Conservation (phyloP, 768 basidiomycete genomes). For the Lyophyllum semitale region DNA sequence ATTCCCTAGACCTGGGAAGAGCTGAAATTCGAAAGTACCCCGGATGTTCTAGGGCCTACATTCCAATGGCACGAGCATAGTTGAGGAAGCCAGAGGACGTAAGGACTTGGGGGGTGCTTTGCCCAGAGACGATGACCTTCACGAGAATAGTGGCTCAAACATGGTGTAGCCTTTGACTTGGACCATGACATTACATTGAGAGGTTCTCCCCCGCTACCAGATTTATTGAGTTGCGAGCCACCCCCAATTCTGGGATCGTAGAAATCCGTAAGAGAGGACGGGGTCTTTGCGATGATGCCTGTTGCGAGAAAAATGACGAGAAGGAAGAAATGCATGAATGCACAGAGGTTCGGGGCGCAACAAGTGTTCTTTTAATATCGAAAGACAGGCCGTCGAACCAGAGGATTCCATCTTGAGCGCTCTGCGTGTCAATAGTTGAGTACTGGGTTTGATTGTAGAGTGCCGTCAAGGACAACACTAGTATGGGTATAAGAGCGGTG, state of each 20-base stretch:
- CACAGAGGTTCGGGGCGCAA: neutral
- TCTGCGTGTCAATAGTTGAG: too few species aligned
- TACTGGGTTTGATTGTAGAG: too few species aligned
- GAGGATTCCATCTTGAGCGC: neutral
- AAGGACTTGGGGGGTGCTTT: slow-evolving; percentile 49
- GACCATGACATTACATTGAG: slow-evolving; percentile 26
- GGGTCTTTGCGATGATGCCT: neutral
- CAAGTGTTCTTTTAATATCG: neutral
- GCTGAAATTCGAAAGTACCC: neutral
- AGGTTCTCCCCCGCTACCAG: slow-evolving; percentile 25
- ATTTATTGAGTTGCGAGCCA: slow-evolving; percentile 25
- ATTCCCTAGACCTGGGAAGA: slow-evolving; percentile 50
- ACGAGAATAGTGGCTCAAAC: neutral
- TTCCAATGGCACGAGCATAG: slow-evolving; percentile 54
- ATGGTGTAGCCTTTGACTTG: neutral
- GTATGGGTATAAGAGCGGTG: neutral
- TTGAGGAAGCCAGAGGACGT: slow-evolving; percentile 49
- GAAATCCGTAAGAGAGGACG: slow-evolving; percentile 15
- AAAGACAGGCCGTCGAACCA: neutral
- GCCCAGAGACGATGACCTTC: slow-evolving; percentile 59
- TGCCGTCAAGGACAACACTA: neutral
- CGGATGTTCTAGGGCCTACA: slow-evolving; percentile 37
- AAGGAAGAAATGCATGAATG: neutral
- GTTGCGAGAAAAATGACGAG: neutral
- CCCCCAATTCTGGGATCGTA: slow-evolving; percentile 21